phyloP scores from a whole-genome alignment of 495 filamentous ascomycete genomes.

The Clohesyomyces aquaticus region DNA sequence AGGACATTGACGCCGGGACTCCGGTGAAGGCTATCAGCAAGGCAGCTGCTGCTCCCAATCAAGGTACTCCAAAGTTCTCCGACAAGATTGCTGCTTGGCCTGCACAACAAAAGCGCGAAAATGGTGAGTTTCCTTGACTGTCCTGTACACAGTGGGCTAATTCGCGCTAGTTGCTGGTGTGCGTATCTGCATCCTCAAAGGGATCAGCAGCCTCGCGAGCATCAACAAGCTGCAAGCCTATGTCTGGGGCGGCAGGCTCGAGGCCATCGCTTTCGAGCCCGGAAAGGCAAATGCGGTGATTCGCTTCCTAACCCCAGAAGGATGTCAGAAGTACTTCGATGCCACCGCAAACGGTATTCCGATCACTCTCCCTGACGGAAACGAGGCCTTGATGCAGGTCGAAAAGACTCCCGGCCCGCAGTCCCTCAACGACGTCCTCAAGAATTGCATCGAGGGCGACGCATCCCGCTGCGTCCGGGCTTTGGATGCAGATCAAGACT shows the following conservation, averaged over 20 bases:
- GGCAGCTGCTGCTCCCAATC: no score
- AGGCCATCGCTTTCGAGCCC: conserved; percentile 39
- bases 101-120: conserved; percentile 29
- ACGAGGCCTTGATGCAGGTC: conserved; percentile 41
- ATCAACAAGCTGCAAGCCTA: conserved; percentile 50
- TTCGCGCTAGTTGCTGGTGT: conserved; percentile 43
- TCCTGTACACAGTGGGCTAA: conserved; percentile 11
- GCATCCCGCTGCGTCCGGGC: conserved; percentile 52
- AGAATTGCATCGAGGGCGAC: conserved; percentile 45
- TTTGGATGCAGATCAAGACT: conserved; percentile 47
- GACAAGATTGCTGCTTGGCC: conserved; percentile 29
- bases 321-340: conserved; percentile 49
- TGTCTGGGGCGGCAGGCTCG: conserved; percentile 53
- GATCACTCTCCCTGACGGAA: conserved; percentile 34
- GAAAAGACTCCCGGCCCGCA: conserved; percentile 48
- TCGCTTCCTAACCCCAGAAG: conserved; percentile 50
- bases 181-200: conserved; percentile 49
- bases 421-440: conserved; percentile 48
- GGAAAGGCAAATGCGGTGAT: conserved; percentile 43
- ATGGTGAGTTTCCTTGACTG: no score
- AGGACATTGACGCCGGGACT: no score
- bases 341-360: conserved; percentile 53
- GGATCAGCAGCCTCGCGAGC: conserved; percentile 42
- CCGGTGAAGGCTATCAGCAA: no score
- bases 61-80: conserved; percentile 11